These are phyloP conservation scores for Zygotorulaspora sp. DNA, from an alignment of 805 yeast species.

Conservation along the genomic window DNA sequence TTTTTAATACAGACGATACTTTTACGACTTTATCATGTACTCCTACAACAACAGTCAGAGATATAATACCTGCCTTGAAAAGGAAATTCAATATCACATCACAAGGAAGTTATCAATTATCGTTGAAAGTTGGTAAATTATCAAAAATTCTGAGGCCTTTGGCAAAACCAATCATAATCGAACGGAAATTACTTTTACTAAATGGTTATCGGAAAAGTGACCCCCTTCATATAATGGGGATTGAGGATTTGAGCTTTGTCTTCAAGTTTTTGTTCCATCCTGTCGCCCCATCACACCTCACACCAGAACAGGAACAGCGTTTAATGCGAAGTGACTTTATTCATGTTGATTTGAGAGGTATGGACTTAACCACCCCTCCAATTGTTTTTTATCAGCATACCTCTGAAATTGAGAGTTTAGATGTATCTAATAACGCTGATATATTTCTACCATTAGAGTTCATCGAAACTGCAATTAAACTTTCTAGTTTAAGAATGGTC, in stretches of 20 bases:
- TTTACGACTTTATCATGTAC: constrained; percentile 77
- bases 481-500: constrained; percentile 62
- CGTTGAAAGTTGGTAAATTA: constrained; percentile 69
- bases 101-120: constrained; percentile 68
- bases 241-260: constrained; percentile 77
- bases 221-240: constrained; percentile 68
- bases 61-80: constrained; percentile 63
- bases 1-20: constrained; percentile 80
- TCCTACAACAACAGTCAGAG: constrained; percentile 70
- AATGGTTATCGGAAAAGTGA: constrained; percentile 82
- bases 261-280: constrained; percentile 74
- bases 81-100: constrained; percentile 71
- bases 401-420: constrained; percentile 71
- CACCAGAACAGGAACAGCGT: constrained; percentile 66
- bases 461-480: constrained; percentile 71
- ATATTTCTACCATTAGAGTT: constrained; percentile 80
- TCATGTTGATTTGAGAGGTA: constrained; percentile 65
- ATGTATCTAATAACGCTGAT: constrained; percentile 83
- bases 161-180: constrained; percentile 75
- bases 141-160: constrained; percentile 66
- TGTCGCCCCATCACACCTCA: constrained; percentile 54
- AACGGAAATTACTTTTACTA: constrained; percentile 61
- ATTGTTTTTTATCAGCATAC: constrained; percentile 76
- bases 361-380: constrained; percentile 80
- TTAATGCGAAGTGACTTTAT: constrained; percentile 56